A percentile compares a stretch with the other conserved stretches of the same genome.
Conservation (phyloP, 108 stramenopile species). For the Cylindrotheca closterium region DNA sequence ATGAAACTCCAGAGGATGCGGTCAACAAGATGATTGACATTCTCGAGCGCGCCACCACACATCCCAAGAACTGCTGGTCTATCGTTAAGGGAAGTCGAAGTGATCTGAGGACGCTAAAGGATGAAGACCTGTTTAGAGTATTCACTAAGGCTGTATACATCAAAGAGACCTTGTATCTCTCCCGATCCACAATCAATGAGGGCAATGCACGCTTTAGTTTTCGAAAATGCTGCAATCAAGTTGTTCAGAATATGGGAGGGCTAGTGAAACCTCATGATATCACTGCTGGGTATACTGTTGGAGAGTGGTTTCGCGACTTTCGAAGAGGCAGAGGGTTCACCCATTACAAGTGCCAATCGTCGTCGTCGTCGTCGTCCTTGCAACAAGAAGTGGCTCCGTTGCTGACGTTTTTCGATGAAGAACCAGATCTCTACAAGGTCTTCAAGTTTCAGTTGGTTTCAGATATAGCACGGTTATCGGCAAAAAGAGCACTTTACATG, state of each 20-base stretch:
- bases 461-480: not conserved
- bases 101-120: not conserved
- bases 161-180: not conserved
- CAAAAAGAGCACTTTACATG: not conserved
- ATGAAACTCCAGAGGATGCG: slow-evolving; percentile 1
- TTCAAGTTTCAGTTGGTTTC: not conserved
- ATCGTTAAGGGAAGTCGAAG: not conserved
- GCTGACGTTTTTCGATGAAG: not conserved
- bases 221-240: slow-evolving; percentile 6
- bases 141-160: not conserved
- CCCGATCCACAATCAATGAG: slow-evolving; percentile 1
- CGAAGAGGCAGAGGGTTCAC: not conserved
- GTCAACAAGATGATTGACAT: not conserved
- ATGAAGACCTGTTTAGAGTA: not conserved
- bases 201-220: not conserved
- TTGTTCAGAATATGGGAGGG: not conserved
- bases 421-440: not conserved
- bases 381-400: not conserved
- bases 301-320: not conserved
- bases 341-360: not conserved
- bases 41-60: not conserved
- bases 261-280: not conserved
- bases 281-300: not conserved
- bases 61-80: not conserved
- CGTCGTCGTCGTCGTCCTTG: too few species aligned